phyloP scores from a whole-genome alignment of 345 rosid genomes.

The Cardamine occulta region DNA sequence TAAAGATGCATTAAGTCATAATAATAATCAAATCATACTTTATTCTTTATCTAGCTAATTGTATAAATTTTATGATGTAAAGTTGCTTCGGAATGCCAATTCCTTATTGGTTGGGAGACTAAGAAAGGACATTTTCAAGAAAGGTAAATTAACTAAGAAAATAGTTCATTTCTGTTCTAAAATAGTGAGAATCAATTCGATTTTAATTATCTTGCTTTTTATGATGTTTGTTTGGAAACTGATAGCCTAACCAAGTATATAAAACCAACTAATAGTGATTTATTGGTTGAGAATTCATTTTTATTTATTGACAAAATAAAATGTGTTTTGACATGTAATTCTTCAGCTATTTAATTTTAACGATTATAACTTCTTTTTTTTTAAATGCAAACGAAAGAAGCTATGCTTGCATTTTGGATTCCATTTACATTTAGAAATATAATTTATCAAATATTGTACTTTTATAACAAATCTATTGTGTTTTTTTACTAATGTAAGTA shows the following conservation, averaged over 20 bases:
- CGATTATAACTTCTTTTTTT: background rate
- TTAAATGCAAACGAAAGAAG: background rate
- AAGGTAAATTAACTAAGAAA: background rate
- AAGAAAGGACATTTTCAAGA: background rate
- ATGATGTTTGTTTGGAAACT: background rate
- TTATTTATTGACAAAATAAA: background rate
- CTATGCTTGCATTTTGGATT: background rate
- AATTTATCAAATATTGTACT: too few species aligned
- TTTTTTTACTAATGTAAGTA: background rate
- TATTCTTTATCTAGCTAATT: slow-evolving; percentile 21
- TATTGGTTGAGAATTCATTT: background rate
- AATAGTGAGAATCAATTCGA: background rate
- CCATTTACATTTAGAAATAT: too few species aligned
- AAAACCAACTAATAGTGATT: background rate
- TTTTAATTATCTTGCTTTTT: background rate
- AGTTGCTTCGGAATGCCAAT: slow-evolving; percentile 27
- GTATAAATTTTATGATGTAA: slow-evolving; percentile 20
- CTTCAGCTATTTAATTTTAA: background rate
- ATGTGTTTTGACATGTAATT: background rate
- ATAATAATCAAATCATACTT: slow-evolving; percentile 31
- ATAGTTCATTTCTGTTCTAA: background rate
- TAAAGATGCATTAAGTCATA: slow-evolving; percentile 20
- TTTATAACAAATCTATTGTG: background rate
- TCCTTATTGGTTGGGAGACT: slow-evolving; percentile 25
- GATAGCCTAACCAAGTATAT: background rate